phyloP scores from a whole-genome alignment of 192 early-diverging fungal species.

The Phycomyces nitens region DNA sequence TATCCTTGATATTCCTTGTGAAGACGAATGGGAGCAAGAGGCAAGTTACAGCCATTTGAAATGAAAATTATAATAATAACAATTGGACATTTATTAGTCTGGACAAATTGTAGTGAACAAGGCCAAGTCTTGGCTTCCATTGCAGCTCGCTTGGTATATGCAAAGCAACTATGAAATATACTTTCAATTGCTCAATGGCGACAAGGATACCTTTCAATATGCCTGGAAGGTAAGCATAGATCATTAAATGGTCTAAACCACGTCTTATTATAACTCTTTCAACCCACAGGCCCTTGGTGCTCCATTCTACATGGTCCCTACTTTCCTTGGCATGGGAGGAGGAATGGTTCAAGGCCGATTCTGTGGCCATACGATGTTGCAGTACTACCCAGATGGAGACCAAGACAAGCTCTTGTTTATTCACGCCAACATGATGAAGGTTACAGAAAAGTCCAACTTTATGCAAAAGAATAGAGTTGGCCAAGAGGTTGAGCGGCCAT shows the following conservation, averaged over 20 bases:
- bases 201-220: conserved; percentile 39
- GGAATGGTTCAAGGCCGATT: conserved; percentile 23
- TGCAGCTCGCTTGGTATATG: conserved; percentile 36
- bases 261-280: not conserved
- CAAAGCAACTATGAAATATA: conserved; percentile 30
- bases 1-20: conserved; percentile 29
- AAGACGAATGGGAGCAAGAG: conserved; percentile 42
- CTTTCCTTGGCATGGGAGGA: conserved; percentile 30
- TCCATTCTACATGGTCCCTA: conserved; percentile 24
- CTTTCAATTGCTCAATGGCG: conserved; percentile 35
- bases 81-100: conserved; percentile 13
- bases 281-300: conserved; percentile 12
- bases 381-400: conserved; percentile 14
- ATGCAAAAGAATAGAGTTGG: conserved; percentile 1
- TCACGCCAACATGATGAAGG: conserved; percentile 36
- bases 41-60: conserved; percentile 1
- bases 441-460: conserved; percentile 22
- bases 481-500: conserved; percentile 7
- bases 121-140: conserved; percentile 26
- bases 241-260: too few species aligned
- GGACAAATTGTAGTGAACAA: conserved; percentile 37
- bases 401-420: conserved; percentile 25
- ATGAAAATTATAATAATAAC: not conserved
- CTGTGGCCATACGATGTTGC: conserved; percentile 35
- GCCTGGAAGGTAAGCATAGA: conserved; percentile 22